These are phyloP conservation scores for Arctium minus DNA, from an alignment of 129 eudicot genomes.

Conservation along the genomic window DNA sequence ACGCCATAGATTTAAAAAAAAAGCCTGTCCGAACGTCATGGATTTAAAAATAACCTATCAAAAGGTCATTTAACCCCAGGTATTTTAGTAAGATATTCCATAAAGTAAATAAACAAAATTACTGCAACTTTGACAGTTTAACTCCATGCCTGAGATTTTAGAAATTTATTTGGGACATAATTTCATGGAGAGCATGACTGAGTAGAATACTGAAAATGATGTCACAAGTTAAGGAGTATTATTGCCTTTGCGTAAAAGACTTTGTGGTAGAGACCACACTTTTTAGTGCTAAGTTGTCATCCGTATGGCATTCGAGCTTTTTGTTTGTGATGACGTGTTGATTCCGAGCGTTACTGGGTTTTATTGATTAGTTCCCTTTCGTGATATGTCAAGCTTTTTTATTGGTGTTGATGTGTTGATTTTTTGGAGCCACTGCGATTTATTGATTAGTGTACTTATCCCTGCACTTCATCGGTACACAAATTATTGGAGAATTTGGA, in stretches of 20 bases:
- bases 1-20: too few species aligned
- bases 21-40: too few species aligned
- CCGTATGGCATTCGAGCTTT: slow-evolving; percentile 18
- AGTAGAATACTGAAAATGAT: slow-evolving; percentile 22
- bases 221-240: slow-evolving; percentile 23
- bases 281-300: slow-evolving; percentile 24
- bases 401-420: slow-evolving; percentile 10
- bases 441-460: background rate
- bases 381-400: slow-evolving; percentile 13
- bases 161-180: background rate
- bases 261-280: slow-evolving; percentile 18
- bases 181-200: slow-evolving; percentile 4
- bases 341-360: slow-evolving; percentile 8
- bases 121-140: background rate
- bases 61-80: background rate
- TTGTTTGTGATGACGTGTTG: slow-evolving; percentile 21
- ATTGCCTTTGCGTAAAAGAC: slow-evolving; percentile 18
- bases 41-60: too few species aligned
- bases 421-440: slow-evolving; percentile 13
- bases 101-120: background rate
- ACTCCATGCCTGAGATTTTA: background rate
- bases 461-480: slow-evolving; percentile 4
- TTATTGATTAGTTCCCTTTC: slow-evolving; percentile 18
- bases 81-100: background rate
- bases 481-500: background rate